Evolutionary conservation across 352 stramenopile species (phyloP), one percentile per base, ranked within the genome.

Genomic region (Blastocystis sp.): DNA sequence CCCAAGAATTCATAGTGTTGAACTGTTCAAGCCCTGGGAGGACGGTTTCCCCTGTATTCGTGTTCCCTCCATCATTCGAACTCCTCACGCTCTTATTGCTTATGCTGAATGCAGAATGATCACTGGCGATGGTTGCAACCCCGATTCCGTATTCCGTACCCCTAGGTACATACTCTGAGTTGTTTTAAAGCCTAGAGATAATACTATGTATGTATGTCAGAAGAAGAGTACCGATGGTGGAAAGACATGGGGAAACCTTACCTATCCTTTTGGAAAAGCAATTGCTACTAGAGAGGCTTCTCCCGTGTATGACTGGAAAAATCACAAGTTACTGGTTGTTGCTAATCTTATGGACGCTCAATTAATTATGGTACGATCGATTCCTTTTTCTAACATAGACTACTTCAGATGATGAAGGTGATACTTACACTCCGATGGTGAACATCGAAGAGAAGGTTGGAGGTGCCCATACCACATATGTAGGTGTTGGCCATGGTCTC

Each of bases 11-110:
- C 48, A 48, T 6, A 76, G 64, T 76, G 64, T 76, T 24, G 64
- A 76, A 44, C n/a, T 76, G 30, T 76, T 76, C 64, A 76, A 76
- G 33, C 64, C 64, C 30, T 76, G 64, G 64, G 64, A 76, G 64
- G 64, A 44, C 22, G 64, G 64, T 53, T 76, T 76, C 24, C 64
- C 64, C 1, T 76, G 64, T 44, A 76, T 76, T 51, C 64, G 64
- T 44, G 64, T 76, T 1, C 64, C 64, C 22, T 76, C 64, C 2
- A 76, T 76, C 33, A 22, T 76, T 44, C 64, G 64, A 37, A 76
- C 64, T n/a, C 64, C 64, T 48, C 64, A 76, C 19, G 64, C 64
- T 19, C 64, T 76, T 6, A 76, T 76, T 44, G 64, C 64, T 3
- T 76, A 48, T 44, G 64, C 64, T 24, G 64, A 76, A 48, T 76